A percentile compares a stretch with the other conserved stretches of the same genome.
Conservation (phyloP, 202 grass and related monocot species). For the Setaria italica region DNA sequence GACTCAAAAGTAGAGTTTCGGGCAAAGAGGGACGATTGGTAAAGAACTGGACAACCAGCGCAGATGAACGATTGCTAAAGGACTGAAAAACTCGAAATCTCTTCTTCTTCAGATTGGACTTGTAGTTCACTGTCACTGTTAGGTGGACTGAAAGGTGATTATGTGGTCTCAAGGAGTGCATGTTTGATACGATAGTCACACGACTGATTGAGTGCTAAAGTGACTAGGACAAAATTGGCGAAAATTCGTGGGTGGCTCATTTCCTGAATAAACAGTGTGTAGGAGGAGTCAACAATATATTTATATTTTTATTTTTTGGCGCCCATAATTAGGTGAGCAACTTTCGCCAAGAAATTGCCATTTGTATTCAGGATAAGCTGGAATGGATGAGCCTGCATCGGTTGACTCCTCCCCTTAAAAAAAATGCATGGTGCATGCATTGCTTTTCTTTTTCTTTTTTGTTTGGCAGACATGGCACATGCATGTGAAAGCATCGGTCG, state of each 20-base stretch:
- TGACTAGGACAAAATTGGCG: background rate
- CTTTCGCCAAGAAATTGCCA: constrained; percentile 28
- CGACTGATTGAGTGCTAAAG: constrained; percentile 12
- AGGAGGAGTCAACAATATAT: constrained; percentile 21
- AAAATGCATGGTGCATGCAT: constrained; percentile 18
- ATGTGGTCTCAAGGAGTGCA: background rate
- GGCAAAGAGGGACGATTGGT: constrained; percentile 2
- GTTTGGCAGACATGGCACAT: constrained; percentile 32
- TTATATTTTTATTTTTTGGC: constrained; percentile 3
- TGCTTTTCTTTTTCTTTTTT: background rate
- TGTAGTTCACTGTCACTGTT: background rate
- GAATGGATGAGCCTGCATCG: constrained; percentile 40
- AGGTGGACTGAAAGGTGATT: constrained; percentile 15
- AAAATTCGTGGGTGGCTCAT: constrained; percentile 28
- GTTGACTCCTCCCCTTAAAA: constrained; percentile 50
- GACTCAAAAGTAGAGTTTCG: constrained; percentile 3
- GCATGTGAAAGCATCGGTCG: constrained; percentile 35
- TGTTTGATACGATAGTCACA: constrained; percentile 18
- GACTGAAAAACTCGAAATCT: constrained; percentile 13
- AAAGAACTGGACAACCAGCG: background rate
- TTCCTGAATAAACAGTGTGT: constrained; percentile 10
- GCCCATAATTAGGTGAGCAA: constrained; percentile 12
- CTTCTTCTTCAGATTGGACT: constrained; percentile 10
- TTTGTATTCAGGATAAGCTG: constrained; percentile 31
- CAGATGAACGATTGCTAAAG: background rate